These are phyloP conservation scores for Cordia subcordata DNA, from an alignment of 257 asterid species.

Conservation along the genomic window DNA sequence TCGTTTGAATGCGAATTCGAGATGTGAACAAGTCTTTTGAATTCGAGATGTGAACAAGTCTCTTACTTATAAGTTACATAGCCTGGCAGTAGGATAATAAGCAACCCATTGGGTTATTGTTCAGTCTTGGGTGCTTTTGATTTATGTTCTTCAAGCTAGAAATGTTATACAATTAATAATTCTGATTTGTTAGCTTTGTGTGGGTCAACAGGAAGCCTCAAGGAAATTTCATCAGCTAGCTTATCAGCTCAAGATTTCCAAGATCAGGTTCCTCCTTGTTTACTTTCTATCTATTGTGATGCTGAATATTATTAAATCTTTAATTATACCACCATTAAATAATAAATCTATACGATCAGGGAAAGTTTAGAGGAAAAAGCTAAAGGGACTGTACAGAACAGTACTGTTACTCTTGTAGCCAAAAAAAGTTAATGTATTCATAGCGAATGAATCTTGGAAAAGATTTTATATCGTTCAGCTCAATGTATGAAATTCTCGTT, in stretches of 20 bases:
- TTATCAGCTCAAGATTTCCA: slow-evolving; percentile 1
- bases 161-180: neutral
- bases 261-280: neutral
- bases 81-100: too few relatives aligned
- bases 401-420: too few relatives aligned
- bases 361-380: too few relatives aligned
- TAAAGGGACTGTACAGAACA: too few relatives aligned
- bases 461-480: too few relatives aligned
- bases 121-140: neutral
- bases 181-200: neutral
- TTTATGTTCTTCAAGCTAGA: neutral
- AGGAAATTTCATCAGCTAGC: slow-evolving; percentile 1
- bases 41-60: neutral
- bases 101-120: neutral
- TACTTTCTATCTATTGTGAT: neutral
- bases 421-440: too few relatives aligned
- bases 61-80: too few relatives aligned
- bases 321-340: neutral
- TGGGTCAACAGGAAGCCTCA: neutral
- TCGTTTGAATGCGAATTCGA: neutral
- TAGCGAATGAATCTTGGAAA: neutral
- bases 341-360: too few relatives aligned
- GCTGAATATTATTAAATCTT: too few relatives aligned
- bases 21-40: too few relatives aligned
- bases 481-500: too few relatives aligned